phyloP scores from a whole-genome alignment of 2,329 filamentous ascomycete genomes.

The Paecilomyces sp. region DNA sequence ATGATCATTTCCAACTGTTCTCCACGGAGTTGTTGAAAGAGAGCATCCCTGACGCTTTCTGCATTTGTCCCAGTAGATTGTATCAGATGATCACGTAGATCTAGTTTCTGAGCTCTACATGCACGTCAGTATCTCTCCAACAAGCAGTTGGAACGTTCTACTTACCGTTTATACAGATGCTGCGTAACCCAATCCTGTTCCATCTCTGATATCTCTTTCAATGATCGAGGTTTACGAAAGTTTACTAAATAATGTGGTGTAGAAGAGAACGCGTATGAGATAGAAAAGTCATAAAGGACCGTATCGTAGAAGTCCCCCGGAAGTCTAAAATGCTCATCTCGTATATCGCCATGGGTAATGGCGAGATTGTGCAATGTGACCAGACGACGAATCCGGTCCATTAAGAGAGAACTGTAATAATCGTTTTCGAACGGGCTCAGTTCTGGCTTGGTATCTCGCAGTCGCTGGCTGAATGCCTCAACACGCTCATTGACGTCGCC shows the following conservation, averaged over 20 bases:
- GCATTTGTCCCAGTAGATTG: not conserved
- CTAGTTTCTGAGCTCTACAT: not conserved
- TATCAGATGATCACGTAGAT: not conserved
- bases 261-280: conserved; percentile 4
- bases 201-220: not conserved
- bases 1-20: not conserved
- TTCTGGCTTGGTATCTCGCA: not conserved
- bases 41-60: not conserved
- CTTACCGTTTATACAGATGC: not conserved
- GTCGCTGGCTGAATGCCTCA: not conserved
- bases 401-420: conserved; percentile 7
- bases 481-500: not conserved
- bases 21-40: not conserved
- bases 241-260: conserved; percentile 1
- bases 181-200: not conserved
- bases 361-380: conserved; percentile 6
- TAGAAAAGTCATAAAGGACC: conserved; percentile 10
- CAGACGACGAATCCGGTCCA: conserved; percentile 8
- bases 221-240: not conserved
- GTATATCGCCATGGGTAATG: conserved; percentile 8
- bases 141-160: not conserved
- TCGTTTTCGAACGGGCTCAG: conserved; percentile 5
- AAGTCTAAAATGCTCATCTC: conserved; percentile 10
- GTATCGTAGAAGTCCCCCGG: conserved; percentile 9
- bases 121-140: not conserved